phyloP scores from a whole-genome alignment of 139 green algal species.

The Protoeuglena noctilucae region DNA sequence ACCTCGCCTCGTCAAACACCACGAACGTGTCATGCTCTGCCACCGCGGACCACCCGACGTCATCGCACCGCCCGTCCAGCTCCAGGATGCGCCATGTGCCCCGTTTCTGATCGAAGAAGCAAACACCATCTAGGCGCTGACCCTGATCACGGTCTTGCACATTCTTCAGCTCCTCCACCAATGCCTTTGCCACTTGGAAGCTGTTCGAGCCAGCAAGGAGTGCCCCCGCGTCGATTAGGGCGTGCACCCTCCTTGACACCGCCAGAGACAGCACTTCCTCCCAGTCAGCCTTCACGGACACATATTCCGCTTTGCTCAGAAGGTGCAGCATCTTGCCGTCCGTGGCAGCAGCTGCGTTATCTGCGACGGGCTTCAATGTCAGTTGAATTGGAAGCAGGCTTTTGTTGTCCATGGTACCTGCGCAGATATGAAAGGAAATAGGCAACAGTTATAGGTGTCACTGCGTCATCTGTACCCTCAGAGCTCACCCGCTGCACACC shows the following conservation, averaged over 20 bases:
- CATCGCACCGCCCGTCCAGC: conserved; percentile 10
- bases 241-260: conserved; percentile 13
- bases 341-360: conserved; percentile 18
- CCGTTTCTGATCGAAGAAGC: conserved; percentile 16
- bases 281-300: conserved; percentile 17
- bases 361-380: conserved; percentile 11
- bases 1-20: conserved; percentile 36
- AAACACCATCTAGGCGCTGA: conserved; percentile 19
- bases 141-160: not conserved
- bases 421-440: conserved; percentile 15
- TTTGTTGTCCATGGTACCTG: conserved; percentile 41
- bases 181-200: not conserved
- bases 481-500: not conserved
- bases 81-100: conserved; percentile 17
- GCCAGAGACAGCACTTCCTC: conserved; percentile 22
- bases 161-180: too few relatives aligned
- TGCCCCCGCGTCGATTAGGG: conserved; percentile 35
- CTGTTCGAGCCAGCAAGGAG: conserved; percentile 27
- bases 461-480: not conserved
- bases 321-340: conserved; percentile 44
- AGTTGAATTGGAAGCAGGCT: conserved; percentile 32
- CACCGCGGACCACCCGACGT: conserved; percentile 14
- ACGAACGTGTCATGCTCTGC: conserved; percentile 21
- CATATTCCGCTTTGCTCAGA: conserved; percentile 12
- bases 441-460: not conserved